These are phyloP conservation scores for Isoetes taiwanensis DNA, from an alignment of 75 land plant genomes.

Conservation along the genomic window DNA sequence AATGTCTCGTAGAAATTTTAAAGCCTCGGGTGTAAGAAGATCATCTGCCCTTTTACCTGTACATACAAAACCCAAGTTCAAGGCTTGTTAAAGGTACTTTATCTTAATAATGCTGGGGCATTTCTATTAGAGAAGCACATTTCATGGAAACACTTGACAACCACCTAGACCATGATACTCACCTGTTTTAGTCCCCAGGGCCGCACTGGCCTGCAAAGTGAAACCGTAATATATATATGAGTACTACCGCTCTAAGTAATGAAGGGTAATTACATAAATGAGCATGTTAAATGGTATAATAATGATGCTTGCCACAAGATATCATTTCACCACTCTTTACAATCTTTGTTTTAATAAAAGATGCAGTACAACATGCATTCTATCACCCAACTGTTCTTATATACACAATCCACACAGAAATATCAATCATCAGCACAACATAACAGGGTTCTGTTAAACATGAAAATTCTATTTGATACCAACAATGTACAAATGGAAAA, in stretches of 20 bases:
- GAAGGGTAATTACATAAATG: too few species aligned
- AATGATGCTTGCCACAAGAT: not conserved
- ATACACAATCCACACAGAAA: too few species aligned
- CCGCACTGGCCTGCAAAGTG: slow-evolving; percentile 83
- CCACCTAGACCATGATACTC: slow-evolving; percentile 9
- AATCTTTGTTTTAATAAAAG: not conserved
- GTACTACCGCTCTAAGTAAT: too few species aligned
- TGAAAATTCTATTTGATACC: too few species aligned
- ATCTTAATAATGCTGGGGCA: not conserved
- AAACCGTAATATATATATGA: too few species aligned
- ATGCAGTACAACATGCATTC: too few species aligned
- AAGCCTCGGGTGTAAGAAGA: slow-evolving; percentile 67
- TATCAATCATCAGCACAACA: too few species aligned
- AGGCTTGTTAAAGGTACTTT: not conserved
- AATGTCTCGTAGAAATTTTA: slow-evolving; percentile 54
- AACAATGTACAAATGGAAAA: too few species aligned
- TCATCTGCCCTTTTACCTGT: slow-evolving; percentile 76
- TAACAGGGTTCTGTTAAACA: too few species aligned
- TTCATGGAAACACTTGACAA: not conserved
- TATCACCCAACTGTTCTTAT: too few species aligned
- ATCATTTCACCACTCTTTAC: not conserved
- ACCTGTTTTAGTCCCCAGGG: slow-evolving; percentile 66
- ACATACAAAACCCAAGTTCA: not conserved
- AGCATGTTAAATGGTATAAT: not conserved
- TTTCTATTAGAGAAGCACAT: not conserved